phyloP scores from a whole-genome alignment of 1,284 basidiomycete genomes.

The Ustilago sp. region DNA sequence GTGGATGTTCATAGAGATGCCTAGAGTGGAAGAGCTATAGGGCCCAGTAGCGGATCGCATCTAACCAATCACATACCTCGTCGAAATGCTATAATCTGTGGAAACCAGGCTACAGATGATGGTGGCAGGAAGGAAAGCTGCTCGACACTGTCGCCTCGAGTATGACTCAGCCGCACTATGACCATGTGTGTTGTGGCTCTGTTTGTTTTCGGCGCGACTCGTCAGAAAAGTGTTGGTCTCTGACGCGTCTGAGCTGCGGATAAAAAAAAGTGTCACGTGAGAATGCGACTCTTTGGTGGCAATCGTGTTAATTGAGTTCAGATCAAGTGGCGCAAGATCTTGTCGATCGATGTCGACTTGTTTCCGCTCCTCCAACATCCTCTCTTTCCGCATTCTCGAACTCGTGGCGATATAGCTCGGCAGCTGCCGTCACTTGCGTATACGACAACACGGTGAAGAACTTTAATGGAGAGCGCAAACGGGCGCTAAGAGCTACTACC shows the following conservation, averaged over 20 bases:
- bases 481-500: neutral
- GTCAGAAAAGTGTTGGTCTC: slow-evolving; percentile 32
- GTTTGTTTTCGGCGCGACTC: slow-evolving; percentile 2
- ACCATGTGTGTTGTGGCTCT: slow-evolving; percentile 1
- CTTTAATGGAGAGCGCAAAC: neutral
- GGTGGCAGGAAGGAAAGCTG: neutral
- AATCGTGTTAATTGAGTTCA: slow-evolving; percentile 9
- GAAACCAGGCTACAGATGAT: neutral
- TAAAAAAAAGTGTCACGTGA: slow-evolving; percentile 8
- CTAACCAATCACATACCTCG: neutral
- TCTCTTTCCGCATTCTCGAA: neutral
- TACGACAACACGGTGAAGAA: neutral
- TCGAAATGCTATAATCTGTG: neutral
- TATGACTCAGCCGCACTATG: neutral
- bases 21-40: neutral
- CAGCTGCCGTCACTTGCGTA: neutral
- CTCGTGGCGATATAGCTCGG: neutral
- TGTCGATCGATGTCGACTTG: neutral
- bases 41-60: neutral
- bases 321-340: neutral
- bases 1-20: slow-evolving; percentile 71
- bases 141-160: neutral
- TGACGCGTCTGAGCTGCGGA: slow-evolving; percentile 13
- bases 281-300: slow-evolving; percentile 8
- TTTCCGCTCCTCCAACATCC: slow-evolving; percentile 4